Evolutionary conservation across 306 rosid genomes (phyloP).

Genomic region (Sphenostylis stenocarpa): DNA sequence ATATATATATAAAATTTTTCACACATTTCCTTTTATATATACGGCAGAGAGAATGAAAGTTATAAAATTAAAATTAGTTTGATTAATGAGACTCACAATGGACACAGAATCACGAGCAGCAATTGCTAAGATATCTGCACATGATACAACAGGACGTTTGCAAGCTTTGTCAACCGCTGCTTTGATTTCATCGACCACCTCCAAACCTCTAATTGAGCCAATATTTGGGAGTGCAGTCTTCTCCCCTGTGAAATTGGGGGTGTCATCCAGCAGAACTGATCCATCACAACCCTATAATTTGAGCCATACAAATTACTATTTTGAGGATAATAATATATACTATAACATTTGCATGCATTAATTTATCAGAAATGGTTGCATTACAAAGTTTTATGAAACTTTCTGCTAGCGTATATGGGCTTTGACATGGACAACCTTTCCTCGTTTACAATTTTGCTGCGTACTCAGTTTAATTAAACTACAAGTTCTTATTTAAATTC

Average conservation of each 20-base stretch:
- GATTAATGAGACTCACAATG: slow-evolving; percentile 24
- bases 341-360: not conserved
- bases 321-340: not conserved
- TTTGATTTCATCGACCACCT: slow-evolving; percentile 26
- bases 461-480: not conserved
- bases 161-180: not conserved
- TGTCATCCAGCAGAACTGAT: slow-evolving; percentile 58
- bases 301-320: not conserved
- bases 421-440: not conserved
- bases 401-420: not conserved
- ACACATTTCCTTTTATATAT: not conserved
- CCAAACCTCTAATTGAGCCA: slow-evolving; percentile 38
- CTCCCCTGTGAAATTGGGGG: slow-evolving; percentile 48
- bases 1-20: no score
- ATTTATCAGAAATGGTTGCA: not conserved
- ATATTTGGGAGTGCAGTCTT: slow-evolving; percentile 52
- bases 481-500: not conserved
- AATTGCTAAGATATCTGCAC: slow-evolving; percentile 52
- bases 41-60: not conserved
- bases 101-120: slow-evolving; percentile 53
- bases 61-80: not conserved
- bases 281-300: slow-evolving; percentile 68
- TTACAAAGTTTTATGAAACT: not conserved
- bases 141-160: slow-evolving; percentile 28
- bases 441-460: not conserved